Percentiles rank a stretch among this genome's conserved stretches.
Evolutionary conservation across 768 basidiomycete genomes (phyloP).

Genomic region (Tylopilus balloui): DNA sequence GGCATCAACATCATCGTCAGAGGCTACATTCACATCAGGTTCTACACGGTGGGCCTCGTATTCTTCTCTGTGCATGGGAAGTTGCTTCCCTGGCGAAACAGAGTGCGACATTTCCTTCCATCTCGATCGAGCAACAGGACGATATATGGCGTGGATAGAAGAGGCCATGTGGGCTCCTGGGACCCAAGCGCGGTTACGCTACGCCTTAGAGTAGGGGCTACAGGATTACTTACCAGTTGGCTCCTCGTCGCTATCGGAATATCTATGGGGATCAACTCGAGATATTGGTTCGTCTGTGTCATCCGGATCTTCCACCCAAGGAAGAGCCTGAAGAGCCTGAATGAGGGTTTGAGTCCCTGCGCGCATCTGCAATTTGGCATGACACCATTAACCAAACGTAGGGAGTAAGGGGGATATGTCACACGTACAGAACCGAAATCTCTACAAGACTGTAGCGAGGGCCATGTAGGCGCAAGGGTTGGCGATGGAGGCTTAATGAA

Average conservation of each 20-base stretch:
- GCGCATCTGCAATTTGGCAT: conserved; percentile 56
- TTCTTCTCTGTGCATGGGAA: conserved; percentile 18
- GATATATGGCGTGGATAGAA: conserved; percentile 84
- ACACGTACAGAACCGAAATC: conserved; percentile 67
- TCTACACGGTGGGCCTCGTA: conserved; percentile 34
- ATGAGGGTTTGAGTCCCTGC: conserved; percentile 86
- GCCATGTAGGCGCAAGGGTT: conserved; percentile 39
- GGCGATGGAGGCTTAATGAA: conserved; percentile 77
- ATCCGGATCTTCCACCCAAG: conserved; percentile 67
- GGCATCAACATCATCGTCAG: conserved; percentile 51
- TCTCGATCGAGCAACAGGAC: conserved; percentile 68
- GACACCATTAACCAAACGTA: not conserved
- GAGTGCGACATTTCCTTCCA: conserved; percentile 32
- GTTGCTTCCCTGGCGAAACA: conserved; percentile 7
- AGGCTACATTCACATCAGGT: conserved; percentile 31
- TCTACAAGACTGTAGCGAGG: conserved; percentile 50
- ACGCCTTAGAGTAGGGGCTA: not conserved
- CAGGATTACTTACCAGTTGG: conserved; percentile 32
- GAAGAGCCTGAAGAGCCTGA: conserved; percentile 81
- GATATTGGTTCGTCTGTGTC: conserved; percentile 58
- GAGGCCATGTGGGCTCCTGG: conserved; percentile 59
- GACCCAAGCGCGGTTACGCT: conserved; percentile 3
- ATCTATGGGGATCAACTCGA: conserved; percentile 37
- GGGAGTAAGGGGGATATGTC: not conserved
- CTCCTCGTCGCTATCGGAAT: conserved; percentile 67